Evolutionary conservation across 2,329 filamentous ascomycete species (phyloP), one percentile per base, ranked within the genome.

Genomic region (Clathrospora elynae): DNA sequence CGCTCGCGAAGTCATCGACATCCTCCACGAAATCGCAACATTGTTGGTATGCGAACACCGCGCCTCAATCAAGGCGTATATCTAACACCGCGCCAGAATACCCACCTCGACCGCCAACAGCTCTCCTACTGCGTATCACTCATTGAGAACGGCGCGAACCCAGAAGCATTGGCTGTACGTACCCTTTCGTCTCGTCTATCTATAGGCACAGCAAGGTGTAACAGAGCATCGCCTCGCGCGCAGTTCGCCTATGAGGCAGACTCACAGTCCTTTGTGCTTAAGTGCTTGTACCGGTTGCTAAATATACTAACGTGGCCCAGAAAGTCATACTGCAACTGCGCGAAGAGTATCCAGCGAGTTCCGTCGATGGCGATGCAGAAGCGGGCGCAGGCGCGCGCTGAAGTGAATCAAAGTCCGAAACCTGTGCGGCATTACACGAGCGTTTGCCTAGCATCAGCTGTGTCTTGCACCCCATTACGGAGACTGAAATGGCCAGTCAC

Each of bases 121-220:
- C 78, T 99, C 12, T 96, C 91, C 3, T 88, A 96, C 51, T 99
- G 93, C 72, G 92, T 97, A 47, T 96, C 90, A 39, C 81, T 99
- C 71, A 95, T 99, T 59, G 93, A 99, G 73, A 96, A 96, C 65
- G 93, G 93, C 10, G 90, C 97, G 19, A 96, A 96, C 66, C 93
- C 93, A 0, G 92, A 97, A 69, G 93, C 92, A 1, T 77, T 99
- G 20, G 91, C 92, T 16, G 93, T 97, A 79, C 65, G 89, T 75
- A 50, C 13, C 25, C 20, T 23, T 12, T 34, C n/a, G 14, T 18
- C 20, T 28, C 25, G 28, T 26, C 17, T 40, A 43, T 33, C n/a
- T n/a, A n/a, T n/a, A n/a, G 42, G 46, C 46, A 47, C 35, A 50
- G 35, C 35, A 35, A 13, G 14, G 18, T 43, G 34, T 42, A 39